Conservation (phyloP, 2,329 filamentous ascomycete species). For the Gaeumannomyces tritici region DNA sequence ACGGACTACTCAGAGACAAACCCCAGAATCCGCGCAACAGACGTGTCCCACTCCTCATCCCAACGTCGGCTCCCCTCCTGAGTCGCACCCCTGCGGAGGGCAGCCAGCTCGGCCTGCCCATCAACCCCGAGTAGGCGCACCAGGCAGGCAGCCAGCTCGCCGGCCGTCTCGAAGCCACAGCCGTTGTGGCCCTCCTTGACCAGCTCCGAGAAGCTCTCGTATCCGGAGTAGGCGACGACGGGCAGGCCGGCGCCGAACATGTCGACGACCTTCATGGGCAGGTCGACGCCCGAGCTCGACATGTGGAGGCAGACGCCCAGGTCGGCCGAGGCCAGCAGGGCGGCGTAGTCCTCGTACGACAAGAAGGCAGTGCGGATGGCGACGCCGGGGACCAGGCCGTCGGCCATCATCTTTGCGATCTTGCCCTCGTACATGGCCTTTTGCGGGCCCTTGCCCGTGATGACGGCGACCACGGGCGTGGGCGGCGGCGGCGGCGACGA, state of each 20-base stretch:
- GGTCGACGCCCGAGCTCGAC: constrained; percentile 86
- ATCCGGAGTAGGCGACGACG: constrained; percentile 76
- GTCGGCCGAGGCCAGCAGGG: constrained; percentile 74
- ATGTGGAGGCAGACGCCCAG: constrained; percentile 87
- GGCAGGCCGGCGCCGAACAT: constrained; percentile 96
- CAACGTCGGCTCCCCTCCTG: constrained; percentile 69
- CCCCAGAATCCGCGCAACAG: constrained; percentile 65
- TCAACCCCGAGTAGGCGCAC: constrained; percentile 49
- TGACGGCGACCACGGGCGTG: constrained; percentile 73
- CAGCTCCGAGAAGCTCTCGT: constrained; percentile 85
- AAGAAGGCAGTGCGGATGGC: constrained; percentile 78
- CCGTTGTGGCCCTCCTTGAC: constrained; percentile 83
- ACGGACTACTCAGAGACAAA: constrained; percentile 18
- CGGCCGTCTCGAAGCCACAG: constrained; percentile 66
- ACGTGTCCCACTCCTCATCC: constrained; percentile 87
- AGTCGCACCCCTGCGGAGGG: constrained; percentile 59
- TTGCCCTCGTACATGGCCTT: constrained; percentile 63
- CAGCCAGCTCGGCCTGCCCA: constrained; percentile 43
- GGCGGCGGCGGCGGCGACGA: constrained; percentile 17
- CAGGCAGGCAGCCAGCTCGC: constrained; percentile 55
- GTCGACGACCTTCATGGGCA: constrained; percentile 98
- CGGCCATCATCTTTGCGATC: constrained; percentile 51
- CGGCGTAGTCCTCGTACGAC: constrained; percentile 73
- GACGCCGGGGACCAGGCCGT: constrained; percentile 58
- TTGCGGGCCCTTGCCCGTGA: constrained; percentile 88